phyloP scores from a whole-genome alignment of 441 rosid species.

The Gossypium trilobum region DNA sequence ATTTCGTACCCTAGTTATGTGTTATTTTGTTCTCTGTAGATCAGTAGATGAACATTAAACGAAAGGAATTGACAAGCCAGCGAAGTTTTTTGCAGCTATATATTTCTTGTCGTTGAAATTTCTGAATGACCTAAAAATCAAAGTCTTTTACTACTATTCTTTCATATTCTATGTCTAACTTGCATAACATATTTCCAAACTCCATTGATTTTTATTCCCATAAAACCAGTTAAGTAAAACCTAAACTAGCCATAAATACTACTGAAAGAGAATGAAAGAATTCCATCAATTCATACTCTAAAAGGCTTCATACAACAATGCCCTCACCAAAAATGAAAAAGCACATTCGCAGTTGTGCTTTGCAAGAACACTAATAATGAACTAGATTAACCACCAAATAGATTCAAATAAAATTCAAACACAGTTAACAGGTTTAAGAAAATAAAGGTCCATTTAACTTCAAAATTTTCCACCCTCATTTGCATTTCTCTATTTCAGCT shows the following conservation, averaged over 20 bases:
- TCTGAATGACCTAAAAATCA: not conserved
- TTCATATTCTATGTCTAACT: not conserved
- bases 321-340: not conserved
- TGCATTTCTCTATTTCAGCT: not conserved
- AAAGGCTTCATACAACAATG: not conserved
- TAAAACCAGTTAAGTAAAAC: not conserved
- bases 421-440: no score
- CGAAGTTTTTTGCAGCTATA: not conserved
- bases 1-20: not conserved
- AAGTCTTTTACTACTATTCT: not conserved
- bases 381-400: not conserved
- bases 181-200: not conserved
- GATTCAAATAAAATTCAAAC: not conserved
- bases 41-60: not conserved
- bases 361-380: not conserved
- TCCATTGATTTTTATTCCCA: not conserved
- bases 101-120: not conserved
- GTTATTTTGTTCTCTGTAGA: not conserved
- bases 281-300: not conserved
- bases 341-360: not conserved
- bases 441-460: conserved; percentile 4
- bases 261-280: not conserved
- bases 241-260: not conserved
- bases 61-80: not conserved
- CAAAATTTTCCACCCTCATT: not conserved